Evolutionary conservation across 2,329 filamentous ascomycete species (phyloP).

Genomic region (Lecanoromycetidae sp.): DNA sequence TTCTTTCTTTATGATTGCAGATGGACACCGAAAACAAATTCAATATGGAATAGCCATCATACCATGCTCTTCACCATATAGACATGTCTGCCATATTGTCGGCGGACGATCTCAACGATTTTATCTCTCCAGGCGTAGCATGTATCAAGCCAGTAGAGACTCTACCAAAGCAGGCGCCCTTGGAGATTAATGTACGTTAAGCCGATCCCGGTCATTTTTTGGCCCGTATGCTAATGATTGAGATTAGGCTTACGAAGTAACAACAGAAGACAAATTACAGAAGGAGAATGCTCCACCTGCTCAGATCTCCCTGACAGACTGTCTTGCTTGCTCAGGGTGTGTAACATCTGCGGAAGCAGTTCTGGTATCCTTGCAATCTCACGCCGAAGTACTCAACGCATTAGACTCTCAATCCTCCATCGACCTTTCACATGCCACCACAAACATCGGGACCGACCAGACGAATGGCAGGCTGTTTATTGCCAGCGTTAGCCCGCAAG

Average conservation of each 20-base stretch:
- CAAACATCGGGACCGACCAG: constrained; percentile 22
- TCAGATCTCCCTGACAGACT: constrained; percentile 92
- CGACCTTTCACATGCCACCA: constrained; percentile 17
- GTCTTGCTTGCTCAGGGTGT: constrained; percentile 91
- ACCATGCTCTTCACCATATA: too few relatives aligned
- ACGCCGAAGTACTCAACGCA: constrained; percentile 74
- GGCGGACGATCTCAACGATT: constrained; percentile 94
- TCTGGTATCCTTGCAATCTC: constrained; percentile 87
- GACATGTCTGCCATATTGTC: constrained; percentile 98
- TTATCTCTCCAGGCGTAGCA: constrained; percentile 92
- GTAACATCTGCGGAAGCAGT: constrained; percentile 96
- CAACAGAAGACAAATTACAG: constrained; percentile 70
- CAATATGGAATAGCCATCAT: too few relatives aligned
- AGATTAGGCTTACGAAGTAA: constrained; percentile 65
- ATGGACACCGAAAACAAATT: too few relatives aligned
- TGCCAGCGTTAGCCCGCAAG: constrained; percentile 85
- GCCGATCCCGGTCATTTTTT: constrained; percentile 10
- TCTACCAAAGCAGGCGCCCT: constrained; percentile 52
- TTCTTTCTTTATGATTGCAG: too few relatives aligned
- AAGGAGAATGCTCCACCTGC: constrained; percentile 54
- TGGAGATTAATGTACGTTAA: constrained; percentile 22
- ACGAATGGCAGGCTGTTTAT: constrained; percentile 65
- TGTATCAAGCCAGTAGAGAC: constrained; percentile 98
- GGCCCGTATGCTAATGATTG: not conserved
- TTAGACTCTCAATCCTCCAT: constrained; percentile 53